These are phyloP conservation scores for Berkeleyomyces basicola DNA, from an alignment of 2,329 filamentous ascomycete species.

Conservation along the genomic window DNA sequence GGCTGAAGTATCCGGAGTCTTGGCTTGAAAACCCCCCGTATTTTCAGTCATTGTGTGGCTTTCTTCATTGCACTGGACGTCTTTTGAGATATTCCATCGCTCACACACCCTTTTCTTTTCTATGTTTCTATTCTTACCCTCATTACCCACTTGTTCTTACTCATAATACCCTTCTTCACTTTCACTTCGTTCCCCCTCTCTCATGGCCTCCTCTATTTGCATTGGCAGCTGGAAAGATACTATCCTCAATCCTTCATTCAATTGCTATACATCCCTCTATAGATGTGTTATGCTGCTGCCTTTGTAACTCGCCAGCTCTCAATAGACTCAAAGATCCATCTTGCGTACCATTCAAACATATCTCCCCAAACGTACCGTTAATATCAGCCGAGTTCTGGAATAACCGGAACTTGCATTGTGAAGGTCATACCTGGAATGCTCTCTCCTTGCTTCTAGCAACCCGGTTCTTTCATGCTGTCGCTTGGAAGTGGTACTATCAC, in stretches of 20 bases:
- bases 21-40: background rate
- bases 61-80: background rate
- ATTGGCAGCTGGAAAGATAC: background rate
- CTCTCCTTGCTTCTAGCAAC: background rate
- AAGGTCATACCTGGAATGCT: background rate
- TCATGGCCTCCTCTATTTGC: background rate
- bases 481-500: background rate
- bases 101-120: background rate
- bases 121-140: slow-evolving; percentile 12
- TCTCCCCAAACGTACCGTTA: background rate
- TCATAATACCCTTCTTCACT: slow-evolving; percentile 10
- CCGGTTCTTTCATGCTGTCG: slow-evolving; percentile 3
- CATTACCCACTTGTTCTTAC: slow-evolving; percentile 1
- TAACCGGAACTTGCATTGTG: background rate
- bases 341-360: background rate
- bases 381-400: background rate
- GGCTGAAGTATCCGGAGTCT: background rate
- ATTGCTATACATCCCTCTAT: background rate
- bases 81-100: background rate
- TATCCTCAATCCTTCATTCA: background rate
- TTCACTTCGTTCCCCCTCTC: background rate
- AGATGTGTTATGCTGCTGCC: background rate
- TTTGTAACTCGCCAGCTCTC: too few species aligned
- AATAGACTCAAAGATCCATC: too few species aligned
- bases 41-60: background rate